Base-by-base conservation (phyloP, 352 stramenopile genomes). In the Blastocystis sp. region DNA sequence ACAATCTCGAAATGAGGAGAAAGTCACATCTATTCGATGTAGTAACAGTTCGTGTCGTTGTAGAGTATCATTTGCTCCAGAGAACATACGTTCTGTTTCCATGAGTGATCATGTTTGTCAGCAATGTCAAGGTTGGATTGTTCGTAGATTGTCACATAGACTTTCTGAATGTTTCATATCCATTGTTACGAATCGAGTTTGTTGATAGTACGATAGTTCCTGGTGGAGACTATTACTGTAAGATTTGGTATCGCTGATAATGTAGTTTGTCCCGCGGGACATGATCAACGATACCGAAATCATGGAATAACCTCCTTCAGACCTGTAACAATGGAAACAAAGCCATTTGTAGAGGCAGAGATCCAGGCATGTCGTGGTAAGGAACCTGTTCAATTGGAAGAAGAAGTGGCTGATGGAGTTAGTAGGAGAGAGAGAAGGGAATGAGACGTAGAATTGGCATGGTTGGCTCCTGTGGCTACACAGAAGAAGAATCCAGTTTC, bases 371-470 rank as follows among this genome's bases (percentile, higher is more conserved):
- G 7, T 80, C 9, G 39, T 46, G 9, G 3, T 9, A 46, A 46
- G 9, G 39, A 46, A 46, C 39, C 39, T 9, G 9, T 46, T 9
- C 2, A 46, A 46, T n/a, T 39, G 66, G 19, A 21, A 43, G 66
- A 59, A 51, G 66, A 78, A 35, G 32, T 24, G 11, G 7, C 12
- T 59, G 66, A 59, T 11, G 66, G 37, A 19, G 37, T 35, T 1
- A n/a, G 66, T 78, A 27, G 42, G 66, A 11, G 43, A 37, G 19
- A 24, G 4, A 12, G 7, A 21, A 19, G 43, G 6, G 11, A 21
- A n/a, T 63, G 49, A 66, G 14, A 29, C 35, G 49, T 83, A 83
- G 71, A 83, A 27, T 43, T 83, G 29, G 24, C 54, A 19, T 83
- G 71, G 71, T 56, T 83, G 49, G 49, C 46, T 52, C 71, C 71